Conservation (phyloP, 139 green algal genomes). For the Chlamydomonas applanata region DNA sequence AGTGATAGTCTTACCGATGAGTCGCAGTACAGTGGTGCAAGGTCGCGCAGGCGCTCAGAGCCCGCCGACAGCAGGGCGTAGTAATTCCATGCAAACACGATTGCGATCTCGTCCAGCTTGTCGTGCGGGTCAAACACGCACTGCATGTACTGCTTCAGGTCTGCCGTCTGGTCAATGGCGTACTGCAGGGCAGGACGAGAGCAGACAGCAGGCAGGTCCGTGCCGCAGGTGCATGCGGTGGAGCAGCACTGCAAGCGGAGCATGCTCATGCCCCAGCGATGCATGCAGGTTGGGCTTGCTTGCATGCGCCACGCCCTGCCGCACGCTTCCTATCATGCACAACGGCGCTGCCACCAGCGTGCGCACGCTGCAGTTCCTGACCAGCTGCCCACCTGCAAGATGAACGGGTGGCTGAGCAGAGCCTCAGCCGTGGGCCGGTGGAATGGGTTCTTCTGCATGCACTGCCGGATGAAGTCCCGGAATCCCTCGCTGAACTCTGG, state of each 20-base stretch:
- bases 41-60: conserved; percentile 13
- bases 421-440: conserved; percentile 59
- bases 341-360: too few species aligned
- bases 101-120: conserved; percentile 65
- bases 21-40: conserved; percentile 51
- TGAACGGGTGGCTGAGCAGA: conserved; percentile 78
- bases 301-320: too few species aligned
- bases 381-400: conserved; percentile 28
- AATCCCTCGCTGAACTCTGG: conserved; percentile 65
- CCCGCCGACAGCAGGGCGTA: conserved; percentile 55
- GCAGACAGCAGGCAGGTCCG: background rate
- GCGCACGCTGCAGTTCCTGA: too few species aligned
- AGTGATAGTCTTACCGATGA: conserved; percentile 30
- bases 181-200: conserved; percentile 19
- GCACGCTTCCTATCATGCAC: too few species aligned
- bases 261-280: too few species aligned
- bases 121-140: conserved; percentile 20
- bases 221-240: background rate
- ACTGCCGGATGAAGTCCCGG: conserved; percentile 73
- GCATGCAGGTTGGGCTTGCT: too few species aligned
- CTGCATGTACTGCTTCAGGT: conserved; percentile 23
- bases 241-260: too few species aligned
- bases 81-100: conserved; percentile 64
- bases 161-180: conserved; percentile 6
- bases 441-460: conserved; percentile 71